Percentiles rank a stretch among this genome's conserved stretches.
These are phyloP conservation scores for Carpinus viminea DNA, from an alignment of 306 rosid genomes.

Conservation along the genomic window DNA sequence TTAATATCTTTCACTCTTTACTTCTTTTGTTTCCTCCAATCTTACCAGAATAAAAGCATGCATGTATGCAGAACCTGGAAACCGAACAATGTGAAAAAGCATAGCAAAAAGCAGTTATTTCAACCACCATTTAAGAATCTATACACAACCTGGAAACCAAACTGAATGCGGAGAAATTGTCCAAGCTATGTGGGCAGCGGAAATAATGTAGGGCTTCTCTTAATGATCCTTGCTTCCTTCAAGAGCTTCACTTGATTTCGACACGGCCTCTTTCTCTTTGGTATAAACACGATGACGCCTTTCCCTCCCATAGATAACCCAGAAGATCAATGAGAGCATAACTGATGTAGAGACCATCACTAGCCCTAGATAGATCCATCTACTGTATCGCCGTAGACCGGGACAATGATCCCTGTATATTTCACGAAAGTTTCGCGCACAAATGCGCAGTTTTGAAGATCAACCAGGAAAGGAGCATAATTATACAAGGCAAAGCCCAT, in stretches of 20 bases:
- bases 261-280: conserved; percentile 49
- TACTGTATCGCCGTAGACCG: conserved; percentile 30
- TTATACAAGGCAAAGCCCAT: conserved; percentile 58
- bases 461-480: conserved; percentile 62
- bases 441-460: conserved; percentile 61
- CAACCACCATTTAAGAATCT: not conserved
- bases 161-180: conserved; percentile 13
- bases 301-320: conserved; percentile 67
- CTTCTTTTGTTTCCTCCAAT: not conserved
- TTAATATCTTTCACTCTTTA: no score
- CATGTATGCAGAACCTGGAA: not conserved
- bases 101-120: not conserved
- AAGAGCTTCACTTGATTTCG: conserved; percentile 3
- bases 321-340: conserved; percentile 63
- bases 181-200: conserved; percentile 13
- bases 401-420: conserved; percentile 63
- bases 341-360: conserved; percentile 57
- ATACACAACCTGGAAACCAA: conserved; percentile 7
- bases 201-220: not conserved
- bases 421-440: conserved; percentile 52
- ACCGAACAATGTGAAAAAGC: not conserved
- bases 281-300: conserved; percentile 66
- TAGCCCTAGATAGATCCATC: conserved; percentile 56
- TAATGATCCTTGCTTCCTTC: conserved; percentile 13
- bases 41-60: not conserved